Percentiles rank a stretch among this genome's conserved stretches.
These are phyloP conservation scores for Salvia hispanica DNA, from an alignment of 257 asterid species.

Conservation along the genomic window DNA sequence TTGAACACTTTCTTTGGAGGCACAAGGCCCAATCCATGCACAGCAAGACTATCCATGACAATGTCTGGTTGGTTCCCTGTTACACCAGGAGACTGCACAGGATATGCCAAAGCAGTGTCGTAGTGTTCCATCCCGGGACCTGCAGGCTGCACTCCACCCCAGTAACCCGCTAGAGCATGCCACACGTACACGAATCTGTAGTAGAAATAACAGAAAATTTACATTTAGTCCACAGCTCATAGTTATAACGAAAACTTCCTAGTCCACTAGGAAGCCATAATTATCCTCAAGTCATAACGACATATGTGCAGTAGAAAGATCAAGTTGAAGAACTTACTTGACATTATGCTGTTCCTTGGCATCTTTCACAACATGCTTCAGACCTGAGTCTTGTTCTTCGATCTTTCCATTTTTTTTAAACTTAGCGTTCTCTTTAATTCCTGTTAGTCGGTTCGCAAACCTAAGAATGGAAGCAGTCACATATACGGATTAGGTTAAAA, in stretches of 20 bases:
- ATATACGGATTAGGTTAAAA: not conserved
- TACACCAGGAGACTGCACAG: slow-evolving; percentile 90
- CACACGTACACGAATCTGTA: slow-evolving; percentile 73
- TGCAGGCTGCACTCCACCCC: slow-evolving; percentile 97
- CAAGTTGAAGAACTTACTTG: slow-evolving; percentile 46
- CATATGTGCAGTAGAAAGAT: not conserved
- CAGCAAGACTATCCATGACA: slow-evolving; percentile 94
- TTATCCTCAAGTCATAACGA: not conserved
- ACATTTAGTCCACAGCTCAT: not conserved
- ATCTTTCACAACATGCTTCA: slow-evolving; percentile 70
- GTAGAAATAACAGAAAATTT: not conserved
- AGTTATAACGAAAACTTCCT: not conserved
- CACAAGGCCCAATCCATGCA: slow-evolving; percentile 89
- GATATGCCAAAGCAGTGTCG: slow-evolving; percentile 80
- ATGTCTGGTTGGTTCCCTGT: slow-evolving; percentile 94
- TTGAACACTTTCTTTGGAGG: slow-evolving; percentile 86
- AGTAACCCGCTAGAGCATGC: slow-evolving; percentile 97
- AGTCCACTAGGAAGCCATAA: not conserved
- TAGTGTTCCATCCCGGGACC: slow-evolving; percentile 91
- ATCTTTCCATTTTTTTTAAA: slow-evolving; percentile 58
- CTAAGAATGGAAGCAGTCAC: slow-evolving; percentile 32
- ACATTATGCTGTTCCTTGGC: slow-evolving; percentile 66
- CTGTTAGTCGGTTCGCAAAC: slow-evolving; percentile 82
- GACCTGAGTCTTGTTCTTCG: slow-evolving; percentile 57
- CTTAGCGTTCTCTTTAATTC: slow-evolving; percentile 79